These are phyloP conservation scores for Trichosporon sp. DNA, from an alignment of 1,284 basidiomycete genomes.

Conservation along the genomic window DNA sequence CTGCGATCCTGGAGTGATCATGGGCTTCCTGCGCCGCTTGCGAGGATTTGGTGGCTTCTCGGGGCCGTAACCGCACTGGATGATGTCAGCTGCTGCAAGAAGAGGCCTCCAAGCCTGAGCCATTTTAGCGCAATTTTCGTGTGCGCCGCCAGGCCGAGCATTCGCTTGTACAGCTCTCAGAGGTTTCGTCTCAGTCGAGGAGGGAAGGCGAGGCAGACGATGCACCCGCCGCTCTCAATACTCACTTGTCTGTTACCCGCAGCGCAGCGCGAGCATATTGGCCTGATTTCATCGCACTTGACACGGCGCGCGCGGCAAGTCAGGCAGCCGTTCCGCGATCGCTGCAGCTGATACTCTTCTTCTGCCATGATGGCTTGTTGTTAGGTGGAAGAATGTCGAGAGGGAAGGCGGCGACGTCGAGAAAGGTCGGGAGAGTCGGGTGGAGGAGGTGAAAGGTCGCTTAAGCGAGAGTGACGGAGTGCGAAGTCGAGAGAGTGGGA, in stretches of 20 bases:
- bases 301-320: constrained; percentile 40
- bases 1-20: background rate
- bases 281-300: constrained; percentile 38
- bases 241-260: constrained; percentile 30
- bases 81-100: background rate
- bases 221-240: background rate
- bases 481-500: too few relatives aligned
- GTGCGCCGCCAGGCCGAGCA: too few relatives aligned
- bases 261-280: constrained; percentile 23
- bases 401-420: background rate
- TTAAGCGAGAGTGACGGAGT: background rate
- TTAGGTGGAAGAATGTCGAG: background rate
- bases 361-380: constrained; percentile 8
- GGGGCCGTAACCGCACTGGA: constrained; percentile 18
- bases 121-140: background rate
- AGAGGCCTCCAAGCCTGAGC: background rate
- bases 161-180: too few relatives aligned
- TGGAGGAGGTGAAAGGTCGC: background rate
- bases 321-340: constrained; percentile 32
- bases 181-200: too few relatives aligned
- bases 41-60: constrained; percentile 19
- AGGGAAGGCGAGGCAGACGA: background rate
- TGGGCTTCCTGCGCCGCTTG: constrained; percentile 6
- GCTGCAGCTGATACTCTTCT: constrained; percentile 16
- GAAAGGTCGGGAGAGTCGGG: background rate